These are phyloP conservation scores for Coccomyxa sp. DNA, from an alignment of 139 green algal genomes.

Conservation along the genomic window DNA sequence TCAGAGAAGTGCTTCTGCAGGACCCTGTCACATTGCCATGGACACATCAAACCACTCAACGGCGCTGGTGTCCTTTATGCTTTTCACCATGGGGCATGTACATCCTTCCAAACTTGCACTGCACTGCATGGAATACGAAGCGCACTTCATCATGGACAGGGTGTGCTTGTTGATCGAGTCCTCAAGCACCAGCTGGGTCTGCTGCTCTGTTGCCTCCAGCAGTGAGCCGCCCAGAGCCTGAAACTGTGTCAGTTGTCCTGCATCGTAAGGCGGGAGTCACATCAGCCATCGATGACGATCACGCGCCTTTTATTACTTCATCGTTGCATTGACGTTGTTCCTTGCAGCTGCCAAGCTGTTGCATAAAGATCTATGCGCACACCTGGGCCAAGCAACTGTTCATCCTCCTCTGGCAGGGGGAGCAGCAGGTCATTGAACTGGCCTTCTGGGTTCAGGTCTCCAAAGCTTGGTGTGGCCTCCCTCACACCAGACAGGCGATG, in stretches of 20 bases:
- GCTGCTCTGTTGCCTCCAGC: conserved; percentile 7
- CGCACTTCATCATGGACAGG: not conserved
- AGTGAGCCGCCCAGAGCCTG: not conserved
- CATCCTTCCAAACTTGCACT: not conserved
- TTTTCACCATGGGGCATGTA: not conserved
- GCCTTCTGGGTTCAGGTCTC: not conserved
- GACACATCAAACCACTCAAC: not conserved
- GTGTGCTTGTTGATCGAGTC: not conserved
- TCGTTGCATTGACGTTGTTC: too few relatives aligned
- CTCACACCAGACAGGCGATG: not conserved
- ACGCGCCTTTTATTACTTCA: too few relatives aligned
- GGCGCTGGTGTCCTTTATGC: too few relatives aligned
- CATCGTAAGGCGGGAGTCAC: not conserved
- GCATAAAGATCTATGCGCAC: too few relatives aligned
- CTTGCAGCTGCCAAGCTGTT: too few relatives aligned
- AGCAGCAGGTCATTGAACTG: not conserved
- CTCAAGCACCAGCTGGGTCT: not conserved
- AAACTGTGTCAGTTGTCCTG: not conserved
- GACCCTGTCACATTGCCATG: conserved; percentile 4
- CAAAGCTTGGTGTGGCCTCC: not conserved
- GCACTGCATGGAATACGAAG: not conserved
- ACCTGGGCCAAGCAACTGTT: not conserved
- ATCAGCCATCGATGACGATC: too few relatives aligned
- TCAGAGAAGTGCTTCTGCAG: conserved; percentile 9
- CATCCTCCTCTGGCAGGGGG: not conserved